A percentile compares a stretch with the other conserved stretches of the same genome.
These are phyloP conservation scores for Arthrinium puccinioides DNA, from an alignment of 2,329 filamentous ascomycete genomes.

Conservation along the genomic window DNA sequence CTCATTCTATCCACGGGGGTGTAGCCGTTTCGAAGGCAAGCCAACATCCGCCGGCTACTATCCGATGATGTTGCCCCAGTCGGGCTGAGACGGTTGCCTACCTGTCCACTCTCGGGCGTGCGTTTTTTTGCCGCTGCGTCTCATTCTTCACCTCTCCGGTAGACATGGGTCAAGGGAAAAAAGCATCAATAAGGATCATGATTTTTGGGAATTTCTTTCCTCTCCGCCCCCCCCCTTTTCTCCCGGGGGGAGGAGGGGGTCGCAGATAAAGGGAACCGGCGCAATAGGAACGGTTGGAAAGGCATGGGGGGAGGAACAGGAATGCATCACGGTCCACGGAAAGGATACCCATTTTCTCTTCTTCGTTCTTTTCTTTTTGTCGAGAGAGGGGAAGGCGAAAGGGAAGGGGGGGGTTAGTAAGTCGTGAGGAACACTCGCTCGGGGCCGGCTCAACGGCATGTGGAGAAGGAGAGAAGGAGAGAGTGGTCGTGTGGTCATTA, in stretches of 20 bases:
- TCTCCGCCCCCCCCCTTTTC: neutral
- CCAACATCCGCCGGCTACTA: constrained; percentile 45
- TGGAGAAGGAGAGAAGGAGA: neutral
- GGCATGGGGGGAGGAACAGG: neutral
- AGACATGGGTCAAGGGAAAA: neutral
- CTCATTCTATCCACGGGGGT: constrained; percentile 30
- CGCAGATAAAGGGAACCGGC: neutral
- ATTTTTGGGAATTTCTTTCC: neutral
- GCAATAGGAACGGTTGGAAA: neutral
- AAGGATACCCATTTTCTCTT: constrained; percentile 2
- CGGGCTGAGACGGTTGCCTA: constrained; percentile 28
- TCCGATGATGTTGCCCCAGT: constrained; percentile 40
- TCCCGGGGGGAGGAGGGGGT: neutral
- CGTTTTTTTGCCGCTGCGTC: neutral
- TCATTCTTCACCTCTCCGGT: neutral
- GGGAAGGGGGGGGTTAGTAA: neutral
- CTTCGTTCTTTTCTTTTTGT: neutral
- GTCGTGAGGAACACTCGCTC: neutral
- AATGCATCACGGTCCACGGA: neutral
- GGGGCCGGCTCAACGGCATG: neutral
- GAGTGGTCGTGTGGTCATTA: neutral
- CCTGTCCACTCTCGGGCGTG: neutral
- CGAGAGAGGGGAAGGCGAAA: too few species aligned
- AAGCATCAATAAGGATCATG: neutral
- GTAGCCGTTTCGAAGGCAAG: constrained; percentile 47